Evolutionary conservation across 1,139 yeast species (phyloP).

Genomic region (Taphrina wiesneri): DNA sequence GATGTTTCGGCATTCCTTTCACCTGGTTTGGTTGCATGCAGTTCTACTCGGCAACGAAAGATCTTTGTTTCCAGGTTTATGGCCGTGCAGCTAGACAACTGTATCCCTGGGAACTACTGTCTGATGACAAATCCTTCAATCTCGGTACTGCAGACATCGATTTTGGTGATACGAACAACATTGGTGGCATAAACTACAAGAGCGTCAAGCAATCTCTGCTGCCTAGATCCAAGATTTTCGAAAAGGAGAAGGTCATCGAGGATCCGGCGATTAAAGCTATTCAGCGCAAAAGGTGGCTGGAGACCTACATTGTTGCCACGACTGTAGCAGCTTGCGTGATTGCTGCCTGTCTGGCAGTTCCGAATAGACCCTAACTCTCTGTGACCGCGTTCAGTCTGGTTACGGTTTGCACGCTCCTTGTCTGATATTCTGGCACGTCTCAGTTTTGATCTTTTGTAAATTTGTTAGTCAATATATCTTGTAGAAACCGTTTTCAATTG

Average conservation of each 20-base stretch:
- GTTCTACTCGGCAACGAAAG: constrained; percentile 28
- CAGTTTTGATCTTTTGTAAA: background rate
- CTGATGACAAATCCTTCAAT: constrained; percentile 32
- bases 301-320: constrained; percentile 32
- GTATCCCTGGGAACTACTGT: constrained; percentile 30
- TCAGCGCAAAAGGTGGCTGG: constrained; percentile 27
- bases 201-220: constrained; percentile 18
- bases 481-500: background rate
- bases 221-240: constrained; percentile 29
- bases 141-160: constrained; percentile 29
- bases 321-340: constrained; percentile 30
- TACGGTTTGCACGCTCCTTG: background rate
- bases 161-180: constrained; percentile 13
- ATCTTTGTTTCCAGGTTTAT: constrained; percentile 31
- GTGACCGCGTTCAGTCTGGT: background rate
- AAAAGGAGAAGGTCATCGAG: constrained; percentile 32
- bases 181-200: constrained; percentile 28
- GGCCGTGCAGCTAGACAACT: constrained; percentile 33
- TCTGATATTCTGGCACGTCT: background rate
- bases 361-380: constrained; percentile 21
- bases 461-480: background rate
- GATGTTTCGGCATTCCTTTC: constrained; percentile 30
- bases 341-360: constrained; percentile 31
- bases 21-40: constrained; percentile 35
- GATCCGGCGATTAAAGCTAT: constrained; percentile 30